A percentile compares a stretch with the other conserved stretches of the same genome.
Evolutionary conservation across 768 basidiomycete species (phyloP).

Genomic region (Rhodosporidiobolus sp.): DNA sequence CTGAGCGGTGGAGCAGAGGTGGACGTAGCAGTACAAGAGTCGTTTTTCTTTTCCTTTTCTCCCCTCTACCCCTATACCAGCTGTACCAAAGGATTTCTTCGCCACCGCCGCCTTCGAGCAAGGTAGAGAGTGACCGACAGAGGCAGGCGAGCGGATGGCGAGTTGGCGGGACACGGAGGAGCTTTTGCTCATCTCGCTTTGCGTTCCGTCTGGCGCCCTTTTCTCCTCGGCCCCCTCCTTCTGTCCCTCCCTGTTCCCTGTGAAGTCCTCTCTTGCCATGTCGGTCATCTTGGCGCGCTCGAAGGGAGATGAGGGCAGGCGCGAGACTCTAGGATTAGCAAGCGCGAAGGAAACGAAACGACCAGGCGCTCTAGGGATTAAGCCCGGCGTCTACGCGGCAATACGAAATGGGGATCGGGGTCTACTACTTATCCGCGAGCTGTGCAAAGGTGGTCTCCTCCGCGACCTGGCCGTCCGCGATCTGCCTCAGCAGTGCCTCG

Average conservation of each 20-base stretch:
- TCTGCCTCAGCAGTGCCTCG: not conserved
- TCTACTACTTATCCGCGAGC: not conserved
- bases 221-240: not conserved
- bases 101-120: too few species aligned
- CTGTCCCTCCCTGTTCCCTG: not conserved
- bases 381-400: not conserved
- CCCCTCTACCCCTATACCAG: not conserved
- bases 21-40: not conserved
- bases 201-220: too few species aligned
- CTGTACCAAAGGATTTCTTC: not conserved
- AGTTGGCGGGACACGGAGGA: too few species aligned
- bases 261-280: too few species aligned
- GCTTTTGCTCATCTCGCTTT: not conserved
- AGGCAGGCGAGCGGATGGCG: too few species aligned
- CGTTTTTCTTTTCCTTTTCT: not conserved
- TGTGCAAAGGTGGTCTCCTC: not conserved
- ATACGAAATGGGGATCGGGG: not conserved
- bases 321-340: too few species aligned
- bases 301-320: too few species aligned
- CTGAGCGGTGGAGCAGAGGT: not conserved
- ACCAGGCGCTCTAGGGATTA: not conserved
- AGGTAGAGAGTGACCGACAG: too few species aligned
- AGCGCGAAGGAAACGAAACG: too few species aligned
- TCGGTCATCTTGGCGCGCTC: too few species aligned
- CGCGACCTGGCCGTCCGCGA: not conserved